phyloP scores from a whole-genome alignment of 139 green algal species.

The Diplosphaera chodatii region DNA sequence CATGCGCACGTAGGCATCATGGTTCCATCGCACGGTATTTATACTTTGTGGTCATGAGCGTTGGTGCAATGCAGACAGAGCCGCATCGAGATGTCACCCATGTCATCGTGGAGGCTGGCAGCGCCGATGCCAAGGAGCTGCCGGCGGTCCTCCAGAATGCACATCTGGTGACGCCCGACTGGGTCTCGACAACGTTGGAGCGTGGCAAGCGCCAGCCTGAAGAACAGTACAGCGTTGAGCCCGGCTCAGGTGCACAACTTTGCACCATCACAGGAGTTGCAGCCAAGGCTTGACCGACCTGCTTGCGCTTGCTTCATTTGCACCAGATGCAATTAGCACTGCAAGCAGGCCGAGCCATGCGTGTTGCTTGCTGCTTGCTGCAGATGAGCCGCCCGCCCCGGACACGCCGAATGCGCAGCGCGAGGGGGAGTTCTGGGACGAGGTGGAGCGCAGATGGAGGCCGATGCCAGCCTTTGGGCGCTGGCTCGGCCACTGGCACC shows the following conservation, averaged over 20 bases:
- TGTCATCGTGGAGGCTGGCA: not conserved
- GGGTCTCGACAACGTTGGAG: not conserved
- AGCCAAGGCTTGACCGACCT: no score
- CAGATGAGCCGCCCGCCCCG: not conserved
- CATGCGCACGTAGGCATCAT: no score
- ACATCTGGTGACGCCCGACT: not conserved
- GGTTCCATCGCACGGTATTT: no score
- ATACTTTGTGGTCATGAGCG: no score
- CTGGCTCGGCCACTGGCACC: not conserved
- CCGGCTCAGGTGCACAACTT: not conserved
- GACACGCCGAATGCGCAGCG: not conserved
- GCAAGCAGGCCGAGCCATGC: no score
- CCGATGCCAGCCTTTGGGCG: not conserved
- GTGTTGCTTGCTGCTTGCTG: no score
- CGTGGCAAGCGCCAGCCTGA: not conserved
- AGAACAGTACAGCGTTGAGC: not conserved
- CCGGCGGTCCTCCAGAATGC: no score
- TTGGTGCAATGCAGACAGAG: not conserved
- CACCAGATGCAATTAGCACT: no score
- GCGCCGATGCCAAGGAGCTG: not conserved
- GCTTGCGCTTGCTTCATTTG: no score
- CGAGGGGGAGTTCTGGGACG: not conserved
- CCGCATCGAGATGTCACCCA: not conserved
- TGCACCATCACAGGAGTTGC: no score
- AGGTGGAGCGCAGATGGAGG: not conserved